Conservation (phyloP, 305 asterid genomes). For the Fraxinus baroniana region DNA sequence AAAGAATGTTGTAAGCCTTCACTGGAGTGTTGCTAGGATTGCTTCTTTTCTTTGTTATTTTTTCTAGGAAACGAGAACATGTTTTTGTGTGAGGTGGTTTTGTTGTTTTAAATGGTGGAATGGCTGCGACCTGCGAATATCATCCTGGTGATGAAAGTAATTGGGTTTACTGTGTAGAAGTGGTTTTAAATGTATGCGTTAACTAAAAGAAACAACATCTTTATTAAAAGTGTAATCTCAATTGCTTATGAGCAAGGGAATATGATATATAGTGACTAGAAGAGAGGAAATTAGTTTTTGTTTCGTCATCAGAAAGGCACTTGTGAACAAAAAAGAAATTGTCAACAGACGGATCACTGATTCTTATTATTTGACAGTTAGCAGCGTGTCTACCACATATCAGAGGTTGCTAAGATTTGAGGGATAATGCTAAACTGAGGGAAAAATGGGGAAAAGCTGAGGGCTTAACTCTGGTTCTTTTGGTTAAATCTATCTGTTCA, state of each 20-base stretch:
- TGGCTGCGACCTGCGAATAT: not conserved
- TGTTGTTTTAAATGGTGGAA: not conserved
- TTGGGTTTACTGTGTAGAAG: not conserved
- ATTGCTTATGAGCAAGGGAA: not conserved
- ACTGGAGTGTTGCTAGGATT: not conserved
- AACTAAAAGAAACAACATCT: not conserved
- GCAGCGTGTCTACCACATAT: not conserved
- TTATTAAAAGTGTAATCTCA: not conserved
- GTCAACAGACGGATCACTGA: not conserved
- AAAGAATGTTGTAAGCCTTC: not conserved
- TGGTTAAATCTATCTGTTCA: not conserved
- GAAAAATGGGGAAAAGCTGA: not conserved
- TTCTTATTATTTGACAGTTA: conserved; percentile 1
- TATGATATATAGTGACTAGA: not conserved
- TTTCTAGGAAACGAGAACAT: not conserved
- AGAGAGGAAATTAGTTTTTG: not conserved
- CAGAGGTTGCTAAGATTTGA: not conserved
- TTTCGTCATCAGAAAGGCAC: not conserved
- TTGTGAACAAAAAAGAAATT: not conserved
- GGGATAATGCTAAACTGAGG: not conserved
- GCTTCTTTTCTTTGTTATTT: not conserved
- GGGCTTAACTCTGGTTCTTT: not conserved
- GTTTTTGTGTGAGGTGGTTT: not conserved
- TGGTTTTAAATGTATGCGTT: not conserved
- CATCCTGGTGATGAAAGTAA: not conserved